Percentiles rank a stretch among this genome's conserved stretches.
phyloP scores from a whole-genome alignment of 1,284 basidiomycete genomes.

The Pseudozyma hubeiensis region DNA sequence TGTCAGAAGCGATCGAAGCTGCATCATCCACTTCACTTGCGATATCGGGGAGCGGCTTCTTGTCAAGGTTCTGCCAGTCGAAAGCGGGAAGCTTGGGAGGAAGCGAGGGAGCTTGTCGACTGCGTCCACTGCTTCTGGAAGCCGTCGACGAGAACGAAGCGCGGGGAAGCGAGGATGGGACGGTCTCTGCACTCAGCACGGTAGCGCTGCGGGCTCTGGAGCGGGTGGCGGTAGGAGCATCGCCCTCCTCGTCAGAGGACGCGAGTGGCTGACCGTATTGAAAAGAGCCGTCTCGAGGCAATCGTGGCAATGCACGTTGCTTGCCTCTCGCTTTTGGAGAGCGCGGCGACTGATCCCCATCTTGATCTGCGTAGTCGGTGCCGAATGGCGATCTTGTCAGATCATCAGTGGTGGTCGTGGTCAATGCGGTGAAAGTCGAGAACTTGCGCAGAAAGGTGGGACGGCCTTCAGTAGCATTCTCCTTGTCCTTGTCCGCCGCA shows the following conservation, averaged over 20 bases:
- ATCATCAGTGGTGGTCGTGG: constrained; percentile 1
- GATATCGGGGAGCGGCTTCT: constrained; percentile 2
- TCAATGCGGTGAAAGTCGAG: constrained; percentile 20
- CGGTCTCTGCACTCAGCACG: constrained; percentile 5
- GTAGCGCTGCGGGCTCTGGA: constrained; percentile 17
- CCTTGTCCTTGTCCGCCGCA: constrained; percentile 7
- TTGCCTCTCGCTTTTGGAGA: constrained; percentile 29
- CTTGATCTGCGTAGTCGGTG: constrained; percentile 20
- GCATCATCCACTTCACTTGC: constrained; percentile 10
- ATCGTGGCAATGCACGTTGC: constrained; percentile 16
- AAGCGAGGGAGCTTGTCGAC: constrained; percentile 11
- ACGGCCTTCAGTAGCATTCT: constrained; percentile 4
- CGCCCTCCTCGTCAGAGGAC: constrained; percentile 27
- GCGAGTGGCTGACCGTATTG: constrained; percentile 22
- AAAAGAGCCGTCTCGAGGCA: constrained; percentile 30
- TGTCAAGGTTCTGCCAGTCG: constrained; percentile 14
- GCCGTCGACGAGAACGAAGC: constrained; percentile 14
- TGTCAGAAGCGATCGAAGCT: constrained; percentile 18
- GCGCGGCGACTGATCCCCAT: background rate
- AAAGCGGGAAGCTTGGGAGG: constrained; percentile 24
- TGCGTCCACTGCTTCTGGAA: constrained; percentile 6
- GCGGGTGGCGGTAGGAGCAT: constrained; percentile 5
- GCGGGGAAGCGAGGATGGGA: background rate
- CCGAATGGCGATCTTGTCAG: background rate
- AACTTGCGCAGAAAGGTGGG: constrained; percentile 31